Conservation (phyloP, 2,329 filamentous ascomycete species). For the Microdochium trichocladiopsis region DNA sequence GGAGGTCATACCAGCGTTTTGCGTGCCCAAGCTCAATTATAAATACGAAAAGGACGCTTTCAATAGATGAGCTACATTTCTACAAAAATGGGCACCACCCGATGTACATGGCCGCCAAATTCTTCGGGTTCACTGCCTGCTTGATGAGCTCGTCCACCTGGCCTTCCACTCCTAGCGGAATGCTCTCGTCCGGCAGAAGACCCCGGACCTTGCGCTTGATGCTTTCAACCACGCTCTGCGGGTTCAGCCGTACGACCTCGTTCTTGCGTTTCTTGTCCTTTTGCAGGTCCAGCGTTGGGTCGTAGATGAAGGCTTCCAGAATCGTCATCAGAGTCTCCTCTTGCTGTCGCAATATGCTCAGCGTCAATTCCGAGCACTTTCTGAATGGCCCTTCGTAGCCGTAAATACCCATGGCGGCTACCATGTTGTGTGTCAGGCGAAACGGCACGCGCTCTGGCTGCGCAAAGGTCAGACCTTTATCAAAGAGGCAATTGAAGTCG, state of each 20-base stretch:
- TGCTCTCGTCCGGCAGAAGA: conserved; percentile 76
- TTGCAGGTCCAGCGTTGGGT: conserved; percentile 90
- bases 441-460: conserved; percentile 95
- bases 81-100: conserved; percentile 70
- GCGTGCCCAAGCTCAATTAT: not conserved
- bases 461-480: conserved; percentile 92
- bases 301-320: conserved; percentile 92
- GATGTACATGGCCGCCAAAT: conserved; percentile 92
- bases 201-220: conserved; percentile 84
- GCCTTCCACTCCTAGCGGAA: conserved; percentile 89
- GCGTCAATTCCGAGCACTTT: conserved; percentile 81
- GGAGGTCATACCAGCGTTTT: too few relatives aligned
- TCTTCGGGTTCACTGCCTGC: conserved; percentile 72
- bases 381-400: conserved; percentile 91
- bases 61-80: not conserved
- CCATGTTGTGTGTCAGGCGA: conserved; percentile 96
- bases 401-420: conserved; percentile 92
- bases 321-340: conserved; percentile 97
- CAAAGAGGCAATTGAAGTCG: conserved; percentile 98
- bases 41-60: not conserved
- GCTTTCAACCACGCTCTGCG: conserved; percentile 75
- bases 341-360: conserved; percentile 78
- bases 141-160: conserved; percentile 95
- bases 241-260: conserved; percentile 42
- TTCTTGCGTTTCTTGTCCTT: conserved; percentile 57